These are phyloP conservation scores for Gaillardinia entomophila DNA, from an alignment of 805 yeast genomes.

Conservation along the genomic window DNA sequence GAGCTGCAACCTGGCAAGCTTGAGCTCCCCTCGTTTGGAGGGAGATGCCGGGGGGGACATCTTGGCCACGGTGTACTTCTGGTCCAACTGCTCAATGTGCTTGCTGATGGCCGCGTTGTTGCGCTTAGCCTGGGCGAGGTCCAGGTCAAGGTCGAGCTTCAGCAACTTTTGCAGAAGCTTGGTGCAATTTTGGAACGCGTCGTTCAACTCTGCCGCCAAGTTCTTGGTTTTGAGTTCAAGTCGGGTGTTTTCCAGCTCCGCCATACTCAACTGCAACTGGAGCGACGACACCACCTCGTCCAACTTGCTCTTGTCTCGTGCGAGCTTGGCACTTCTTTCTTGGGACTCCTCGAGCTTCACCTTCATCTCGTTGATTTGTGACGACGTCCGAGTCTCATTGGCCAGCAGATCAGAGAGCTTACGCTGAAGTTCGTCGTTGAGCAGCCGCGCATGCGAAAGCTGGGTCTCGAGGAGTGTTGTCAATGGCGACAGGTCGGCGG, in stretches of 20 bases:
- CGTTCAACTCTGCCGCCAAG: slow-evolving; percentile 24
- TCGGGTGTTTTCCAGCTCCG: slow-evolving; percentile 22
- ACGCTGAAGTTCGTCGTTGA: slow-evolving; percentile 17
- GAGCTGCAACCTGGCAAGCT: slow-evolving; percentile 33
- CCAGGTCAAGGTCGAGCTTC: slow-evolving; percentile 7
- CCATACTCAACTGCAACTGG: slow-evolving; percentile 23
- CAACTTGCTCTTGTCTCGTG: slow-evolving; percentile 19
- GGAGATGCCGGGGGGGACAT: slow-evolving; percentile 18
- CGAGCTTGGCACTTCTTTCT: slow-evolving; percentile 13
- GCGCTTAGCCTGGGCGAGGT: slow-evolving; percentile 3
- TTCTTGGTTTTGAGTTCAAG: slow-evolving; percentile 22
- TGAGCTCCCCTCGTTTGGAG: slow-evolving; percentile 4
- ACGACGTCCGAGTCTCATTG: slow-evolving; percentile 13
- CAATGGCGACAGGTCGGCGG: slow-evolving; percentile 3
- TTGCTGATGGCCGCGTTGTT: slow-evolving; percentile 19
- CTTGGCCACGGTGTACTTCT: slow-evolving; percentile 15
- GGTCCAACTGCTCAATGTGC: slow-evolving; percentile 24
- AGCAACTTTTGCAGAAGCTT: slow-evolving; percentile 23
- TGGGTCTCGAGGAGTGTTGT: slow-evolving; percentile 25
- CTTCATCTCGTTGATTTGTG: slow-evolving; percentile 4
- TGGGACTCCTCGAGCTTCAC: slow-evolving; percentile 2
- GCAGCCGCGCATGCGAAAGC: slow-evolving; percentile 23
- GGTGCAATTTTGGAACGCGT: slow-evolving; percentile 22
- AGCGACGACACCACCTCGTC: slow-evolving; percentile 18
- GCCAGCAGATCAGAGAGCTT: slow-evolving; percentile 15